Base-by-base conservation (phyloP, 2,329 filamentous ascomycete genomes). In the Microdochium paspali region DNA sequence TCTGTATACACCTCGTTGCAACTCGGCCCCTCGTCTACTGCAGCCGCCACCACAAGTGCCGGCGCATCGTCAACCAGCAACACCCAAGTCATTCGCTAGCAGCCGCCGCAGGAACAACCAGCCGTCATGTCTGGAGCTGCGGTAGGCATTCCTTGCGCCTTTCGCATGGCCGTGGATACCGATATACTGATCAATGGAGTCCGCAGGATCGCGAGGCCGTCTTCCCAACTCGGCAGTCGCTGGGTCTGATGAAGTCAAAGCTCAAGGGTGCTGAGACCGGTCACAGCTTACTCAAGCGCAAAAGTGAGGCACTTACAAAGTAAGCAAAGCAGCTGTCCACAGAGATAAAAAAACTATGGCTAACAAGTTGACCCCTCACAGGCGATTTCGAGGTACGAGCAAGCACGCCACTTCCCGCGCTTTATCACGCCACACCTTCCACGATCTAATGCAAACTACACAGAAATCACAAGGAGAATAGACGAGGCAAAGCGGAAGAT, bases 401-500 rank as follows among this genome's bases (percentile, higher is more conserved):
- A 18, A 18, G 31, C 20, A 32, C 44, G 39, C 44, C 44, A 44
- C 40, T 4, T 15, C 13, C 31, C 31, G 15, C 13, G 15, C 5
- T 18, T 35, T 9, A 30, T 9, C 26, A 30, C 26, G 26, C 26
- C 9, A 15, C 15, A 15, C 26, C 15, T 46, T n/a, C 45, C n/a
- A 39, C 26, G 26, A 28, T 28, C 26, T 28, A 28, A 28, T 13
- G 13, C 26, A 13, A 13, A 7, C 26, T 13, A 7, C 26, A 13
- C 26, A 88, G 93, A 98, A 61, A 98, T 98, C 61, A 96, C 93
- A 45, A 82, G 84, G 65, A 86, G 93, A 62, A 98, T 98, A 68
- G 91, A 98, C 72, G 93, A 98, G 68, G 93, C 93, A 39, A 98
- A 98, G 71, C 87, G 90, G 59, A 98, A 98, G 74, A 98, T 98